Conservation (phyloP, 345 rosid genomes). For the Boechera stricta region DNA sequence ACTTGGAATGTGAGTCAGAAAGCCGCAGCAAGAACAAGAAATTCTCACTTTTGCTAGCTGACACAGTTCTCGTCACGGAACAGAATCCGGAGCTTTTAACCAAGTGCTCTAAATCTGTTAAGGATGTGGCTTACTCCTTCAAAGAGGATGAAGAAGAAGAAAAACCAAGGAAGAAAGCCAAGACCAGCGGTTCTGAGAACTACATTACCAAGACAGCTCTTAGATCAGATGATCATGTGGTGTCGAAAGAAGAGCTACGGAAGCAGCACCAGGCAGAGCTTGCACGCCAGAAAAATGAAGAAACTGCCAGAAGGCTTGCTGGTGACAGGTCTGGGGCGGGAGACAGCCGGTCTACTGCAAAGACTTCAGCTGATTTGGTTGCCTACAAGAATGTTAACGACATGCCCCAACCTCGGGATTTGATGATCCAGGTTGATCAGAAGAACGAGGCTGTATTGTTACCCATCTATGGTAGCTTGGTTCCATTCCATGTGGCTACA, state of each 20-base stretch:
- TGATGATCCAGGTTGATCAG: slow-evolving; percentile 87
- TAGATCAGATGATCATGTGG: slow-evolving; percentile 87
- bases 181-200: slow-evolving; percentile 51
- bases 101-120: slow-evolving; percentile 74
- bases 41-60: slow-evolving; percentile 82
- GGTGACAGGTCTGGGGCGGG: slow-evolving; percentile 68
- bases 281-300: slow-evolving; percentile 97
- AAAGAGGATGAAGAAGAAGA: slow-evolving; percentile 89
- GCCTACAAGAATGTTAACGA: slow-evolving; percentile 92
- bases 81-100: slow-evolving; percentile 66
- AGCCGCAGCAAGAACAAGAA: slow-evolving; percentile 71
- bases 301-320: slow-evolving; percentile 94
- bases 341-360: slow-evolving; percentile 63
- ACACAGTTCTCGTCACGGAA: slow-evolving; percentile 79
- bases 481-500: slow-evolving; percentile 90
- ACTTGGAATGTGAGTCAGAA: slow-evolving; percentile 63
- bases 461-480: slow-evolving; percentile 89
- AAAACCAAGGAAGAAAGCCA: slow-evolving; percentile 49
- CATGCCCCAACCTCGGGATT: slow-evolving; percentile 70
- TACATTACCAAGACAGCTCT: slow-evolving; percentile 73
- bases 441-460: slow-evolving; percentile 86
- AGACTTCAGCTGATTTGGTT: slow-evolving; percentile 68
- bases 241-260: slow-evolving; percentile 90
- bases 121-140: slow-evolving; percentile 89
- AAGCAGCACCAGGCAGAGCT: slow-evolving; percentile 99